A percentile compares a stretch with the other conserved stretches of the same genome.
phyloP scores from a whole-genome alignment of 192 early-diverging fungal genomes.

The Kickxella alabastrina region DNA sequence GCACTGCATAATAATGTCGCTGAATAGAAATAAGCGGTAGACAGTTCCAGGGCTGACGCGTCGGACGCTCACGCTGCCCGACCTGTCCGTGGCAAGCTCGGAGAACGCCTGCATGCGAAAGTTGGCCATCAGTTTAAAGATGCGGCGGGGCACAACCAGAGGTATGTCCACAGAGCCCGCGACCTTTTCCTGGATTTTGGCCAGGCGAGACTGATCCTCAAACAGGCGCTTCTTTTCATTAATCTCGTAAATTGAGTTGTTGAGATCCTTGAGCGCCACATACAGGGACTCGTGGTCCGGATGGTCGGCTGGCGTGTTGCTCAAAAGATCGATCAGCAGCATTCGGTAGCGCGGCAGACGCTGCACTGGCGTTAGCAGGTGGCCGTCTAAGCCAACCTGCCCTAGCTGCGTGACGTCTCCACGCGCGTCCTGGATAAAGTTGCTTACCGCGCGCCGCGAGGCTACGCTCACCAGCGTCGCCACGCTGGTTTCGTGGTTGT shows the following conservation, averaged over 20 bases:
- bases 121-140: slow-evolving; percentile 54
- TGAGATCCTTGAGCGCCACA: slow-evolving; percentile 64
- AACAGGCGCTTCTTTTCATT: slow-evolving; percentile 80
- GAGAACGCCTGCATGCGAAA: slow-evolving; percentile 36
- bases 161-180: slow-evolving; percentile 41
- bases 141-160: slow-evolving; percentile 54
- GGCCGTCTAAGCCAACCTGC: slow-evolving; percentile 80
- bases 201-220: slow-evolving; percentile 52
- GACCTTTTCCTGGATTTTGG: slow-evolving; percentile 58
- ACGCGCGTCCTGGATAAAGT: slow-evolving; percentile 36
- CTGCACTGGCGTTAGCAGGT: slow-evolving; percentile 88
- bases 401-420: slow-evolving; percentile 60
- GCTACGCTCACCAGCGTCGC: slow-evolving; percentile 54
- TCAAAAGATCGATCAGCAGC: slow-evolving; percentile 78
- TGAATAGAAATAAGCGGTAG: slow-evolving; percentile 64
- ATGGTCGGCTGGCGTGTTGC: slow-evolving; percentile 68
- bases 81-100: slow-evolving; percentile 8
- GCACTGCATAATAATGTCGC: slow-evolving; percentile 66
- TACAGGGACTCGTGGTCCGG: slow-evolving; percentile 70
- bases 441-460: slow-evolving; percentile 27
- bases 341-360: slow-evolving; percentile 91
- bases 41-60: slow-evolving; percentile 32
- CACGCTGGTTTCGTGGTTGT: slow-evolving; percentile 76
- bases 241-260: slow-evolving; percentile 66
- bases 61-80: slow-evolving; percentile 13